Percentiles rank a stretch among this genome's conserved stretches.
phyloP scores from a whole-genome alignment of 768 basidiomycete species.

The Gymnopilus junonius region DNA sequence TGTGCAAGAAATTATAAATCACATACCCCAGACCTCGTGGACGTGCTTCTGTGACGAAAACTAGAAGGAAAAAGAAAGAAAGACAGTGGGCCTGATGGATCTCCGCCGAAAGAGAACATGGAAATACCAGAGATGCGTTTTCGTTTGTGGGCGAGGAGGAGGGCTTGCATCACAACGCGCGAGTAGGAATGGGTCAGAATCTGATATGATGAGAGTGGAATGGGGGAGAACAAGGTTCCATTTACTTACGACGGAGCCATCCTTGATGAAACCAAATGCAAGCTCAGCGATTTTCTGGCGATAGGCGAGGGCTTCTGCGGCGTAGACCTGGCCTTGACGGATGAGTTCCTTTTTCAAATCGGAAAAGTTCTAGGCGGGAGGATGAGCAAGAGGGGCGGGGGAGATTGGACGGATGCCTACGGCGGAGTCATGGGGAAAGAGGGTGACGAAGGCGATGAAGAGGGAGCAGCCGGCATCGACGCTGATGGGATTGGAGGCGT shows the following conservation, averaged over 20 bases:
- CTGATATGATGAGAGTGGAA: slow-evolving; percentile 42
- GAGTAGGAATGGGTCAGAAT: slow-evolving; percentile 98
- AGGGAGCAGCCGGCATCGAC: slow-evolving; percentile 89
- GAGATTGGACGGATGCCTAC: slow-evolving; percentile 45
- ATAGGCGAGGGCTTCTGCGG: slow-evolving; percentile 79
- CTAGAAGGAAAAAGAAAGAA: slow-evolving; percentile 39
- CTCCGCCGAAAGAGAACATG: slow-evolving; percentile 11
- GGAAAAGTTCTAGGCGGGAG: slow-evolving; percentile 67
- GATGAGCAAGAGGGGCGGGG: neutral
- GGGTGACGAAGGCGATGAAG: slow-evolving; percentile 87
- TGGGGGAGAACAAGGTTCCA: slow-evolving; percentile 6
- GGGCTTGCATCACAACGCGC: slow-evolving; percentile 91
- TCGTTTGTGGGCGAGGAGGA: slow-evolving; percentile 86
- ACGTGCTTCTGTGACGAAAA: slow-evolving; percentile 96
- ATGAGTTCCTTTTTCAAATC: slow-evolving; percentile 85
- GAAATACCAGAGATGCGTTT: slow-evolving; percentile 83
- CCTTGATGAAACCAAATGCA: slow-evolving; percentile 91
- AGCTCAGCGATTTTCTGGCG: slow-evolving; percentile 88
- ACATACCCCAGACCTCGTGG: slow-evolving; percentile 87
- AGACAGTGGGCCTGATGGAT: slow-evolving; percentile 20
- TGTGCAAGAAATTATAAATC: slow-evolving; percentile 20
- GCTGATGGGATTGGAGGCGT: slow-evolving; percentile 79
- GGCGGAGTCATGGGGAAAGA: slow-evolving; percentile 80
- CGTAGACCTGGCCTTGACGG: slow-evolving; percentile 79
- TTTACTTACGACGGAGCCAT: slow-evolving; percentile 80